Base-by-base conservation (phyloP, 2,329 filamentous ascomycete genomes). In the Ophiognomonia clavigignenti-juglandacearum region DNA sequence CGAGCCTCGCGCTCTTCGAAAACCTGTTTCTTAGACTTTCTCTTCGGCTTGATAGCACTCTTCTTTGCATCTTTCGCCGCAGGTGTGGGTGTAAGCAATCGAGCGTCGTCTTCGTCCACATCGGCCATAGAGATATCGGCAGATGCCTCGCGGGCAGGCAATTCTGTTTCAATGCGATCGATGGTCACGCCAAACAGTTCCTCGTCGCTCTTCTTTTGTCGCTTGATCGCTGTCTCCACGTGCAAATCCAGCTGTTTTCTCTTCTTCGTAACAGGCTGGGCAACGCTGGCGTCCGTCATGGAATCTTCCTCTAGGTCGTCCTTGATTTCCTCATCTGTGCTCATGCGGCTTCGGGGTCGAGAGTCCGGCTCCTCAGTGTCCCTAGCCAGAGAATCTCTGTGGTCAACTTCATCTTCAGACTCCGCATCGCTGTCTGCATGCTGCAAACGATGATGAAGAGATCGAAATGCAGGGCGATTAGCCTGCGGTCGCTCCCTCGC, bases 311-410 rank as follows among this genome's bases (percentile, higher is more conserved):
- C 80, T 4, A 61, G 73, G 4, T 73, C 74, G 42, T 79, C 73
- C 56, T 75, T 76, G 40, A 66, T 65, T 47, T 79, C 75, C 42
- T 82, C 78, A 49, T 84, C 80, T 2, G 76, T 76, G 59, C 77
- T 81, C 73, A 83, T 77, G 35, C 86, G 88, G 64, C 88, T 96
- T 37, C 83, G 82, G 40, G 86, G 86, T 35, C 86, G 80, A 53
- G 88, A 95, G 51, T 93, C 91, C 27, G 83, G 82, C 54, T 93
- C 91, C 61, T 95, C 91, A 0, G 88, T 95, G 61, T 91, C 89
- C 38, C 84, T 77, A 11, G 78, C 80, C 40, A 83, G 66, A 11
- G 85, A 81, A 27, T 69, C 69, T 32, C 70, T 68, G 39, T 78
- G 78, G 53, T 80, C 78, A 2, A 66, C 71, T 47, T 96, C 90